Conservation (phyloP, 2,329 filamentous ascomycete genomes). For the Kalaharituber pfeilii region DNA sequence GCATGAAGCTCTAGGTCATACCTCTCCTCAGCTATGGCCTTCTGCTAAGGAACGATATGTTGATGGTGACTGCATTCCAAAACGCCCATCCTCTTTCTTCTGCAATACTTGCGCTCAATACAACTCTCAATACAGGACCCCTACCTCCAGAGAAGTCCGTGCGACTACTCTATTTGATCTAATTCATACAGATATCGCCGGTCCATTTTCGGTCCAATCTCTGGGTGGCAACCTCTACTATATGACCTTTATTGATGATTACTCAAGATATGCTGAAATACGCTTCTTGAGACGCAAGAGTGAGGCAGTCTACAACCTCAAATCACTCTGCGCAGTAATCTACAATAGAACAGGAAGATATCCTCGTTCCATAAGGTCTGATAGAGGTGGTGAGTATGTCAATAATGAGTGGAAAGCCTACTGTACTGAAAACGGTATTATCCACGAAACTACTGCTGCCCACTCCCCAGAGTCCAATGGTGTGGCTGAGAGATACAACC, state of each 20-base stretch:
- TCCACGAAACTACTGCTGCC: not conserved
- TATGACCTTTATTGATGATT: not conserved
- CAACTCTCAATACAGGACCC: not conserved
- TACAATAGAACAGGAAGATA: too few species aligned
- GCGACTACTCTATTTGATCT: not conserved
- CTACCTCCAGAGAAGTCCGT: not conserved
- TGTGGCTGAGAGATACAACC: too few species aligned
- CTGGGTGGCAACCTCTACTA: not conserved
- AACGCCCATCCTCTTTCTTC: not conserved
- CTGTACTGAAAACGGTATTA: conserved; percentile 1
- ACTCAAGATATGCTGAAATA: too few species aligned
- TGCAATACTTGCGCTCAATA: not conserved
- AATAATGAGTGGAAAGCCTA: not conserved
- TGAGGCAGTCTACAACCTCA: too few species aligned
- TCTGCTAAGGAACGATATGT: not conserved
- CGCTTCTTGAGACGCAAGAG: too few species aligned
- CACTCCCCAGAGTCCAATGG: too few species aligned
- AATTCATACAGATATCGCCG: not conserved
- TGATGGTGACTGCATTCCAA: not conserved
- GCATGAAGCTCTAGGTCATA: not conserved
- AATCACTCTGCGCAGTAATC: too few species aligned
- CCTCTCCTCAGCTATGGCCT: not conserved
- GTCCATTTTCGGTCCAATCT: not conserved
- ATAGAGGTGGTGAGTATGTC: too few species aligned
- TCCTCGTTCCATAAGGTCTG: too few species aligned